phyloP scores from a whole-genome alignment of 306 rosid genomes.

The Vigna unguiculata region DNA sequence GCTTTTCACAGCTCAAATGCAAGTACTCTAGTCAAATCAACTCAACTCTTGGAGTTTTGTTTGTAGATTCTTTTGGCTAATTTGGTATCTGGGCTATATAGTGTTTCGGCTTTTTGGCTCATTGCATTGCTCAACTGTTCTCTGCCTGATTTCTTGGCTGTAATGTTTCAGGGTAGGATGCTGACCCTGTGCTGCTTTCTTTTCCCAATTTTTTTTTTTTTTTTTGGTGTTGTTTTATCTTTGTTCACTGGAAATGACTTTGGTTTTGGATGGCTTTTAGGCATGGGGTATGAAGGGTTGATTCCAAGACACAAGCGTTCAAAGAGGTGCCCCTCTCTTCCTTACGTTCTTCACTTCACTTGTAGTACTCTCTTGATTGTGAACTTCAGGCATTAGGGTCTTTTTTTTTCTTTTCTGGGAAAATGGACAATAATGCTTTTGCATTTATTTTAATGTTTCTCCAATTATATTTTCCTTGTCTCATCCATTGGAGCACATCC shows the following conservation, averaged over 20 bases:
- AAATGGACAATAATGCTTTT: constrained; percentile 51
- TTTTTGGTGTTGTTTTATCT: constrained; percentile 25
- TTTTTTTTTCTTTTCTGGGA: constrained; percentile 29
- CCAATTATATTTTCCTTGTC: constrained; percentile 10
- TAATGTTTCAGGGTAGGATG: constrained; percentile 53
- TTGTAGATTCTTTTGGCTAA: constrained; percentile 45
- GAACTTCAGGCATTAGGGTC: constrained; percentile 31
- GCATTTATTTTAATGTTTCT: constrained; percentile 31
- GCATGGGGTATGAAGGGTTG: constrained; percentile 68
- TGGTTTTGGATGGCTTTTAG: constrained; percentile 55
- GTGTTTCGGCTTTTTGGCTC: constrained; percentile 27
- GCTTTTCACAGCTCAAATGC: constrained; percentile 50
- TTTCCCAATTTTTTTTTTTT: not conserved
- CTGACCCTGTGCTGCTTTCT: constrained; percentile 37
- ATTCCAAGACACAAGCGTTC: constrained; percentile 69
- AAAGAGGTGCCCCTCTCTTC: constrained; percentile 61
- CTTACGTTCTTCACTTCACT: not conserved
- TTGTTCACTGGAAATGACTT: constrained; percentile 42
- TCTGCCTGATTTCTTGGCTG: constrained; percentile 42
- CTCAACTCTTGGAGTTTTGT: constrained; percentile 51
- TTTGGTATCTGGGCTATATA: constrained; percentile 47
- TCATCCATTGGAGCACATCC: constrained; percentile 35
- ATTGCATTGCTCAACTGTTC: constrained; percentile 43
- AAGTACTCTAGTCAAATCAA: constrained; percentile 43
- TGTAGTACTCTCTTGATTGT: constrained; percentile 39